Evolutionary conservation across 495 filamentous ascomycete species (phyloP).

Genomic region (Neurospora sp.): DNA sequence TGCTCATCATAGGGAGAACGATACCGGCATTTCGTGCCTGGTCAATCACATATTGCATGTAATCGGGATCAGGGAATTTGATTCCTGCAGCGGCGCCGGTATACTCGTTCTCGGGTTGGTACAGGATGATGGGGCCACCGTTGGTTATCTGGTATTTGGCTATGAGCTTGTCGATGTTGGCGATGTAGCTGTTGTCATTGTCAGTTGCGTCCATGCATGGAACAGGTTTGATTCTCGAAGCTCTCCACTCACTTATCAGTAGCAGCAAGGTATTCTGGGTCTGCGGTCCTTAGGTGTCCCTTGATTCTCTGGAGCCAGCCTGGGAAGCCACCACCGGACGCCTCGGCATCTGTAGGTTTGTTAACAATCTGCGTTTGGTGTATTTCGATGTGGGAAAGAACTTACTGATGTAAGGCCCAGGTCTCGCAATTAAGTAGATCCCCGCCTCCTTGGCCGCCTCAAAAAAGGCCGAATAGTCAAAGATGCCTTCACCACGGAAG

Average conservation of each 20-base stretch:
- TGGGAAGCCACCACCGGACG: slow-evolving; percentile 25
- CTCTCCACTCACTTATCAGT: slow-evolving; percentile 41
- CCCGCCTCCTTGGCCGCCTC: slow-evolving; percentile 57
- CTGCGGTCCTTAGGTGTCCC: slow-evolving; percentile 48
- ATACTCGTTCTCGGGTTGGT: slow-evolving; percentile 78
- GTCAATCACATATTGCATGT: slow-evolving; percentile 61
- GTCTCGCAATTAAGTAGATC: slow-evolving; percentile 65
- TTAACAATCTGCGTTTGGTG: not conserved
- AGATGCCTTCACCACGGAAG: slow-evolving; percentile 59
- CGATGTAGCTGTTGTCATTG: slow-evolving; percentile 29
- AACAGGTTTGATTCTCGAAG: slow-evolving; percentile 2
- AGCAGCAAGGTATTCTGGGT: slow-evolving; percentile 51
- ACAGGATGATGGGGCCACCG: slow-evolving; percentile 65
- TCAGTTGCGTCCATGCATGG: not conserved
- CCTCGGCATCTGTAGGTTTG: slow-evolving; percentile 52
- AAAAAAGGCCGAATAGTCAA: slow-evolving; percentile 62
- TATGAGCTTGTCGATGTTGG: slow-evolving; percentile 49
- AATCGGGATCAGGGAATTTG: slow-evolving; percentile 46
- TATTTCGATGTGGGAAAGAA: not conserved
- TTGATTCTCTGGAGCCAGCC: slow-evolving; percentile 49
- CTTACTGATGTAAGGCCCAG: slow-evolving; percentile 37
- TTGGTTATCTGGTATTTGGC: slow-evolving; percentile 70
- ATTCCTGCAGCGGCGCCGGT: not conserved
- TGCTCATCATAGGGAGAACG: slow-evolving; percentile 65
- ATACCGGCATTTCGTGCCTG: slow-evolving; percentile 59